phyloP scores from a whole-genome alignment of 768 basidiomycete species.

The Termitomyces sp. region DNA sequence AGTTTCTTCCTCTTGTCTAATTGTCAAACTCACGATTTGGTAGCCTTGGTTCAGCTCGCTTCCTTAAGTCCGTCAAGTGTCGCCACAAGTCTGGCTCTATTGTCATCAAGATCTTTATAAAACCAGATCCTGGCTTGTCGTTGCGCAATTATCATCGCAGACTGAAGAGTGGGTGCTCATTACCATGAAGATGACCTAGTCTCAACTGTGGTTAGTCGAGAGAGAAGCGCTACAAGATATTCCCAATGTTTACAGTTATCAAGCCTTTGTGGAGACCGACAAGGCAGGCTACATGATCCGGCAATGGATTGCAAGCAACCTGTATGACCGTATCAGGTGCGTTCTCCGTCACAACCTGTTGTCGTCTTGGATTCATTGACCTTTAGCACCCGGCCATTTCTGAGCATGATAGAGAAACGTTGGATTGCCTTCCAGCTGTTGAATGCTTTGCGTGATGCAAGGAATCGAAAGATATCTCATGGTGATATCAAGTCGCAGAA shows the following conservation, averaged over 20 bases:
- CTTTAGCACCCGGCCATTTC: slow-evolving; percentile 88
- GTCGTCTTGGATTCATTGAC: not conserved
- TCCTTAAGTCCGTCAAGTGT: slow-evolving; percentile 81
- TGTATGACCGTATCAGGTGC: slow-evolving; percentile 97
- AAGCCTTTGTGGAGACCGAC: slow-evolving; percentile 90
- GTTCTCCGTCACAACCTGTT: slow-evolving; percentile 17
- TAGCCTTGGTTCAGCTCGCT: slow-evolving; percentile 27
- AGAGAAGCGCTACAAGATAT: slow-evolving; percentile 81
- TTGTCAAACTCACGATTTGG: not conserved
- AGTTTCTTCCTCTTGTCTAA: not conserved
- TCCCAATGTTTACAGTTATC: slow-evolving; percentile 85
- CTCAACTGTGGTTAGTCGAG: slow-evolving; percentile 55
- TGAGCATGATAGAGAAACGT: slow-evolving; percentile 89
- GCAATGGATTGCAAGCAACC: slow-evolving; percentile 91
- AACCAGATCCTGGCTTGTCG: slow-evolving; percentile 84
- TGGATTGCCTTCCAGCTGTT: slow-evolving; percentile 97
- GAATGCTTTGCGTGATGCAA: slow-evolving; percentile 77
- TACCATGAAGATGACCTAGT: not conserved
- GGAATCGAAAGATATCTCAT: slow-evolving; percentile 86
- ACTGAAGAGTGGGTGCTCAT: slow-evolving; percentile 60
- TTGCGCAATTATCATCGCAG: slow-evolving; percentile 70
- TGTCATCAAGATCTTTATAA: slow-evolving; percentile 93
- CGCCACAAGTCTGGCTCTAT: slow-evolving; percentile 79
- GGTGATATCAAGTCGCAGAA: slow-evolving; percentile 99
- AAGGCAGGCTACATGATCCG: slow-evolving; percentile 93